phyloP scores from a whole-genome alignment of 352 stramenopile genomes.

The Plasmopara muralis region DNA sequence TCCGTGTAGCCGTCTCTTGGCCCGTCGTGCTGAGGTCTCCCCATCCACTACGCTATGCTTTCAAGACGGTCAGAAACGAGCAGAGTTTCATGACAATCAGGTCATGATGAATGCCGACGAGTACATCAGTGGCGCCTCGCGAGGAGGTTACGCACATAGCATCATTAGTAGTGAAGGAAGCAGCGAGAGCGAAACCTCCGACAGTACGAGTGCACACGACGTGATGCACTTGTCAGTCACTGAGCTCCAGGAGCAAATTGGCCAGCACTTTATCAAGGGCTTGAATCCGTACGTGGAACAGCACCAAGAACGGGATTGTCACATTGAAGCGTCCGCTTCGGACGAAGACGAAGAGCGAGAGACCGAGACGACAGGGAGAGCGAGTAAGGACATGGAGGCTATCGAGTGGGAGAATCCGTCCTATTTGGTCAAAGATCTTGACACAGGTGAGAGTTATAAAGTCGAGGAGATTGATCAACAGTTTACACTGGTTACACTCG shows the following conservation, averaged over 20 bases:
- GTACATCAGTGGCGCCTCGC: conserved; percentile 20
- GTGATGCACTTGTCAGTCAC: conserved; percentile 22
- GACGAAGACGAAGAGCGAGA: conserved; percentile 7
- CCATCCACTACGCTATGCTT: neutral
- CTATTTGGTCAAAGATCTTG: conserved; percentile 76
- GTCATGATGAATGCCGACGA: conserved; percentile 17
- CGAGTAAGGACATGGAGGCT: conserved; percentile 24
- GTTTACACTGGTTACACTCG: conserved; percentile 68
- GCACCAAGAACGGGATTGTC: conserved; percentile 21
- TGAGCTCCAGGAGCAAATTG: conserved; percentile 25
- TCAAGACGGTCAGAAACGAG: conserved; percentile 1
- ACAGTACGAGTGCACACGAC: conserved; percentile 10
- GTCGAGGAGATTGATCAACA: conserved; percentile 83
- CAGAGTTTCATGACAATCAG: conserved; percentile 16
- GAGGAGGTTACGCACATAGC: conserved; percentile 18
- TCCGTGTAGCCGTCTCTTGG: conserved; percentile 2
- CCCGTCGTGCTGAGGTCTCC: conserved; percentile 3
- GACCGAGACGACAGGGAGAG: conserved; percentile 2
- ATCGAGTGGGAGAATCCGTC: conserved; percentile 71
- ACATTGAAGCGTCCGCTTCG: conserved; percentile 23
- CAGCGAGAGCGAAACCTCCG: conserved; percentile 16
- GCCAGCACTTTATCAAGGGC: conserved; percentile 28
- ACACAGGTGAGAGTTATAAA: conserved; percentile 70
- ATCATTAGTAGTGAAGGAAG: conserved; percentile 27
- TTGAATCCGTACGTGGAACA: conserved; percentile 55